Evolutionary conservation across 495 filamentous ascomycete species (phyloP).

Genomic region (Hamigera avellanea): DNA sequence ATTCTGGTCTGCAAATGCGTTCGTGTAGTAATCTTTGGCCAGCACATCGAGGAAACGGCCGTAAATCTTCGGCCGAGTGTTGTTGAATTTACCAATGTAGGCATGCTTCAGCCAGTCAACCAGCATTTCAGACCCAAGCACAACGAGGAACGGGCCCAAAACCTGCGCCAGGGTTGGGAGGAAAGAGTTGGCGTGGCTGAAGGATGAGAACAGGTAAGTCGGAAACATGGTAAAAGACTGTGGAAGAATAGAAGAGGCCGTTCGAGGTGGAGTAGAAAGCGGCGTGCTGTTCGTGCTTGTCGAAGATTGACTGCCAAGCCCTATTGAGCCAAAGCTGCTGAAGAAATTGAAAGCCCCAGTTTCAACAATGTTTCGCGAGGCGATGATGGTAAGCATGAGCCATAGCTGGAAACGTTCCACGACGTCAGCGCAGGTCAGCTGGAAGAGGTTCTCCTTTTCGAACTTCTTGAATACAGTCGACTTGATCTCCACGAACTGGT

Average conservation of each 20-base stretch:
- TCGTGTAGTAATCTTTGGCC: slow-evolving; percentile 95
- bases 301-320: slow-evolving; percentile 17
- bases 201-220: slow-evolving; percentile 30
- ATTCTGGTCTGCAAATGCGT: slow-evolving; percentile 84
- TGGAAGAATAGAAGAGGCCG: slow-evolving; percentile 58
- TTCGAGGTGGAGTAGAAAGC: slow-evolving; percentile 34
- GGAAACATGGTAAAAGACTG: slow-evolving; percentile 83
- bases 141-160: slow-evolving; percentile 80
- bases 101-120: slow-evolving; percentile 97
- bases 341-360: slow-evolving; percentile 49
- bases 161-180: slow-evolving; percentile 74
- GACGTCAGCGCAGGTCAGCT: slow-evolving; percentile 90
- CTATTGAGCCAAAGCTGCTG: slow-evolving; percentile 22
- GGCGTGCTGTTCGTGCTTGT: slow-evolving; percentile 35
- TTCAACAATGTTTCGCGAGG: slow-evolving; percentile 88
- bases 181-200: slow-evolving; percentile 32
- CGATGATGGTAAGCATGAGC: slow-evolving; percentile 94
- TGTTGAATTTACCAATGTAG: slow-evolving; percentile 98
- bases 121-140: slow-evolving; percentile 89
- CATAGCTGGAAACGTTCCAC: slow-evolving; percentile 97
- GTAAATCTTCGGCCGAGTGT: slow-evolving; percentile 81
- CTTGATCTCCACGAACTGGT: slow-evolving; percentile 98
- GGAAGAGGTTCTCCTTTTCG: slow-evolving; percentile 95
- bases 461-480: slow-evolving; percentile 95
- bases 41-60: slow-evolving; percentile 80